phyloP scores from a whole-genome alignment of 257 asterid species.

The Nicotiana attenuata region DNA sequence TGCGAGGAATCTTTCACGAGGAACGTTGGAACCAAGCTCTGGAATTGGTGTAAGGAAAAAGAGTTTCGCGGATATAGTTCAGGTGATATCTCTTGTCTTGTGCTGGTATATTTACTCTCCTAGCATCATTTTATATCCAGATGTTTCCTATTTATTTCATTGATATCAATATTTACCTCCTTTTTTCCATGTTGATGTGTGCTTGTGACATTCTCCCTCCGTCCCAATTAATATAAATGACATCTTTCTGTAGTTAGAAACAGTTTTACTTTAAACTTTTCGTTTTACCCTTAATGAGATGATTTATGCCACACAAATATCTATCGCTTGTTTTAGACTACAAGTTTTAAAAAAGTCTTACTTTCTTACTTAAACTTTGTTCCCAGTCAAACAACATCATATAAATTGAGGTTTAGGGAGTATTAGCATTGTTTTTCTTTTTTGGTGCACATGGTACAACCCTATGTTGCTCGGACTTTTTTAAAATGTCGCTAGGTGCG shows the following conservation, averaged over 20 bases:
- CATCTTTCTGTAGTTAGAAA: no score
- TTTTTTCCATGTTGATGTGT: background rate
- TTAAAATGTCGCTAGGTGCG: no score
- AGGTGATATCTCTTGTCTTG: constrained; percentile 36
- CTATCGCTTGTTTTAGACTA: no score
- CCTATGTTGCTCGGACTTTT: no score
- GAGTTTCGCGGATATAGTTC: constrained; percentile 87
- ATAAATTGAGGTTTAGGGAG: no score
- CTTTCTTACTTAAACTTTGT: no score
- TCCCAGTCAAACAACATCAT: no score
- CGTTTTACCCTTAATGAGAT: no score
- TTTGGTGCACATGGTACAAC: background rate
- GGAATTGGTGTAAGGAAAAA: constrained; percentile 65
- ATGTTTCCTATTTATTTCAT: background rate
- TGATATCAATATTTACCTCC: background rate
- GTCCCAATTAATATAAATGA: no score
- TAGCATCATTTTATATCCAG: background rate
- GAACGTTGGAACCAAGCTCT: constrained; percentile 31
- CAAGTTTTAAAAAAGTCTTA: no score
- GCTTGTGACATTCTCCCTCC: background rate
- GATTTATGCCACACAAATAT: no score
- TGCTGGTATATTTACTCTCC: background rate
- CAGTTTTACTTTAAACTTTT: no score
- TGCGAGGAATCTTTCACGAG: constrained; percentile 35
- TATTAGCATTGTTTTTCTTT: background rate